Evolutionary conservation across 345 rosid species (phyloP), one percentile per base, ranked within the genome.

Genomic region (Camelina sativa): DNA sequence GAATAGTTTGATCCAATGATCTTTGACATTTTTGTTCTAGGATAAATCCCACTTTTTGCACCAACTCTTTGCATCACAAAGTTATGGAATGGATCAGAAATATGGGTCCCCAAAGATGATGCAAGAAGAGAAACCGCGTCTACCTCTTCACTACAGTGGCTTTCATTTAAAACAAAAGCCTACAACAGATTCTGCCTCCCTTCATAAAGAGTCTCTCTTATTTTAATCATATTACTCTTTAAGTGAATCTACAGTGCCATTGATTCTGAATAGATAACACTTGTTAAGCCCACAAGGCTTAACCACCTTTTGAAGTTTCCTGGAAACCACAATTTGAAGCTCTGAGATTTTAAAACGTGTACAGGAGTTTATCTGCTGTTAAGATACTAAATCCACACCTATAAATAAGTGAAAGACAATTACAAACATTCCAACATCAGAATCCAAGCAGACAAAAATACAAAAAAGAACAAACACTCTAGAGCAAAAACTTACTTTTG

Each of bases 61-160:
- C 75, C 80, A 62, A 76, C 70, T 51, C 10, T 34, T 62, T 34
- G n/a, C 65, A 76, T 69, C 75, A 69, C 70, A 69, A 17, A 64
- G 67, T 46, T 77, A 71, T 64, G 62, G 47, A 47, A 76, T 19
- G 47, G 65, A 71, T 71, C 54, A 56, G 32, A 32, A 46, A 56
- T 32, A 32, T 47, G 54, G 76, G 59, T 32, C 54, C 76, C 64
- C 52, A 47, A 28, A 28, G 10, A 2, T 77, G 80, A 77, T 77
- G 72, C 67, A 77, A 65, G n/a, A 65, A 28, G 30, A 28, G 30
- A 77, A 77, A 77, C 80, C 76, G 80, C 67, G 80, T 77, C 62
- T n/a, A 6, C 50, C 11, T 40, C 43, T 40, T 34, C 37, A 28
- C 30, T 28, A 28, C 30, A 4, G 30, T 28, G 30, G 30, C 30